Percentiles rank a stretch among this genome's conserved stretches.
These are phyloP conservation scores for Balamuthia mandrillaris DNA, from an alignment of 208 protist genomes.

Conservation along the genomic window DNA sequence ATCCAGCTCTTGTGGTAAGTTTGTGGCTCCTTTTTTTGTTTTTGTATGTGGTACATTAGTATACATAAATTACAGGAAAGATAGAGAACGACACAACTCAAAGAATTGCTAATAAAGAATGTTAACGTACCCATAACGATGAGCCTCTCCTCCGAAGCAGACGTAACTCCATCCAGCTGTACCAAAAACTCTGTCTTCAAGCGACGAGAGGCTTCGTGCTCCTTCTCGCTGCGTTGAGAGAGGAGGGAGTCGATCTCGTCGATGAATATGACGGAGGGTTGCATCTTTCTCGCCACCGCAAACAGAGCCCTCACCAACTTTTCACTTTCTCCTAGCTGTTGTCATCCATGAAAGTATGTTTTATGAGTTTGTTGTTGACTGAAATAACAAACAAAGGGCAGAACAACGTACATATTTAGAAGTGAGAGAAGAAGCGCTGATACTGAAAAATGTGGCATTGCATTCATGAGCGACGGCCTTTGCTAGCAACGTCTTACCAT, in stretches of 20 bases:
- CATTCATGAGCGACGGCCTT: constrained; percentile 71
- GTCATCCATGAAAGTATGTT: constrained; percentile 14
- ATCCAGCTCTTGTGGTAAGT: constrained; percentile 86
- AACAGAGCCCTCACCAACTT: constrained; percentile 82
- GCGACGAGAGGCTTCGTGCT: constrained; percentile 82
- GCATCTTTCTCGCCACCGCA: constrained; percentile 64
- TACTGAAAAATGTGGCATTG: constrained; percentile 78
- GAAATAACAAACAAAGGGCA: not conserved
- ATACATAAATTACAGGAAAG: too few relatives aligned
- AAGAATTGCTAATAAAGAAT: too few relatives aligned
- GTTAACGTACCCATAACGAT: constrained; percentile 36
- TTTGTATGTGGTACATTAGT: too few relatives aligned
- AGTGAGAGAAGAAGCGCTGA: constrained; percentile 77
- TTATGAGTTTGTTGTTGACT: constrained; percentile 3
- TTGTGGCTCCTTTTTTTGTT: constrained; percentile 59
- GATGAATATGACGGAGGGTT: constrained; percentile 84
- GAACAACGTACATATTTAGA: constrained; percentile 72
- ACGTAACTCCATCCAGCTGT: constrained; percentile 69
- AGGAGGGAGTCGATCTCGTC: constrained; percentile 87
- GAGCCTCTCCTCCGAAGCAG: constrained; percentile 45
- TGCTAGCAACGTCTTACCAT: constrained; percentile 65
- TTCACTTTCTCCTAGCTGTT: constrained; percentile 72
- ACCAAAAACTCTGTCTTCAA: constrained; percentile 92
- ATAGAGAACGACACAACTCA: too few relatives aligned
- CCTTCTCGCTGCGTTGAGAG: constrained; percentile 73